These are phyloP conservation scores for Polyporus tsugae DNA, from an alignment of 1,284 basidiomycete genomes.

Conservation along the genomic window DNA sequence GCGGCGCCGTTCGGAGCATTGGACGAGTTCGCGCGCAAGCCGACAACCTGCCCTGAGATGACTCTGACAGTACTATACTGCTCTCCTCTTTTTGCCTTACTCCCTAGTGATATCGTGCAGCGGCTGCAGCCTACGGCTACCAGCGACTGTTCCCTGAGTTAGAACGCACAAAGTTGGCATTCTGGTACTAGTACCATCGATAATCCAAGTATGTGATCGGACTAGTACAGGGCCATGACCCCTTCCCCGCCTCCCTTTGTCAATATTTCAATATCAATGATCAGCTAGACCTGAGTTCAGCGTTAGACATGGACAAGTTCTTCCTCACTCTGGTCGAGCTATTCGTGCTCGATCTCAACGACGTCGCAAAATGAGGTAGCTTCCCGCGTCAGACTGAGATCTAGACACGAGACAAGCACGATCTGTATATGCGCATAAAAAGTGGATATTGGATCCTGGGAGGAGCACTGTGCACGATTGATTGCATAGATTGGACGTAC, in stretches of 20 bases:
- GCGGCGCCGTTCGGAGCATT: background rate
- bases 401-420: background rate
- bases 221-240: background rate
- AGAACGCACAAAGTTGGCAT: background rate
- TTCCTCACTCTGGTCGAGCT: background rate
- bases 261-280: too few species aligned
- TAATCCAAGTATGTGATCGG: background rate
- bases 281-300: background rate
- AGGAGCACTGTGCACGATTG: background rate
- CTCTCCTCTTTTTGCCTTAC: too few species aligned
- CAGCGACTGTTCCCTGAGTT: background rate
- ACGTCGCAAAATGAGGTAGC: background rate
- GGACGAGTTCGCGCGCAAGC: too few species aligned
- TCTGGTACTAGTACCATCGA: background rate
- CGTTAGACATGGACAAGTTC: background rate
- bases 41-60: too few species aligned
- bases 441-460: too few species aligned
- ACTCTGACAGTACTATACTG: too few species aligned
- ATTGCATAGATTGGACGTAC: background rate
- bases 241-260: background rate
- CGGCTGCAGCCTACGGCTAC: too few species aligned
- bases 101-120: too few species aligned
- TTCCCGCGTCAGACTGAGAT: background rate
- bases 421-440: too few species aligned
- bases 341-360: background rate